Evolutionary conservation across 768 basidiomycete species (phyloP), one percentile per base, ranked within the genome.

Genomic region (Piloderma croceum): DNA sequence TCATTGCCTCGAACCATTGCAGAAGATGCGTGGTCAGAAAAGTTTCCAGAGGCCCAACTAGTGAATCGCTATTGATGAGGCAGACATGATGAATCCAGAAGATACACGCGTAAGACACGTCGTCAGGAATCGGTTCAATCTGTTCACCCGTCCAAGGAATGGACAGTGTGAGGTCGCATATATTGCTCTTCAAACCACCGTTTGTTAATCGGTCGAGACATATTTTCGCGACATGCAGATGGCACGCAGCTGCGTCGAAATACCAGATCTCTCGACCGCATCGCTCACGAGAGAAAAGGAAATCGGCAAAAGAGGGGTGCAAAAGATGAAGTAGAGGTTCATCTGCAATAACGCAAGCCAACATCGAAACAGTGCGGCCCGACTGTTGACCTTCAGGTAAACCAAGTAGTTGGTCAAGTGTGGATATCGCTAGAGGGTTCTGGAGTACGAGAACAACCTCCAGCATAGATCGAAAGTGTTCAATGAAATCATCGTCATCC

Each of bases 1-100:
- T 36, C 60, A 61, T 63, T 21, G 41, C 46, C 32, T 61, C 61
- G 25, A 63, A 50, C 60, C 60, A 61, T 37, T 61, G 61, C 9
- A 61, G 35, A 3, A 63, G 54, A 27, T 61, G 59, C 21, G 24
- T 37, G 7, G 27, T 34, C 38, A 61, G 37, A 41, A 61, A 59
- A 22, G 1, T 7, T 2, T 47, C 5, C 2, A 63, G n/a, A n/a
- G n/a, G n/a, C 40, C 11, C 47, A 52, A 2, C 47, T 44, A 11
- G 7, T 38, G 21, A 53, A 17, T 6, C 11, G 20, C 22, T 17
- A 19, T 23, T 15, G 23, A 44, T 4, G 6, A 39, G 24, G 44
- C 57, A 57, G 13, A 61, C 19, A 34, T 61, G 60, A 15, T 61
- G 50, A 6, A 61, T 44, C 61, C 61, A 61, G 36, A 52, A 41